Base-by-base conservation (phyloP, 2,329 filamentous ascomycete genomes). In the Colletotrichum costaricense region DNA sequence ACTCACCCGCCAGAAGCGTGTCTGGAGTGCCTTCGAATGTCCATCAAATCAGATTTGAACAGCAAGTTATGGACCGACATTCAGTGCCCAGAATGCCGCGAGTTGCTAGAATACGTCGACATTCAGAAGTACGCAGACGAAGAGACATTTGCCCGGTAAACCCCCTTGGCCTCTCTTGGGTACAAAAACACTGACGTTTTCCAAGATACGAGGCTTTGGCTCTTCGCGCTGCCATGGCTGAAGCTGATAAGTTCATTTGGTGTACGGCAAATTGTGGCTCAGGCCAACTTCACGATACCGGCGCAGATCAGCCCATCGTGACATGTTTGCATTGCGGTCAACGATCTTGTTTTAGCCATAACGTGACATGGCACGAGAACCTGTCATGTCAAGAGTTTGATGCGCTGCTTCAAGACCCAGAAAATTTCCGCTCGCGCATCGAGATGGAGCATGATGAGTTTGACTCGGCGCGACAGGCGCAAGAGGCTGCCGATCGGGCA, bases 211-310 rank as follows among this genome's bases (percentile, higher is more conserved):
- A 88, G 63, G 80, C 77, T 1, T 79, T 89, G 42, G 79, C 84
- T 6, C 80, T 85, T 3, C 82, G 85, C 22, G 82, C 83, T 12
- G 84, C 83, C 12, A 80, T 90, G 66, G 82, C 84, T 22, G 77
- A 80, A 24, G 79, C 85, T 1, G 80, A 83, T 0, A 84, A 85
- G 38, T 91, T 90, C 75, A 78, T 85, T 16, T 90, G 87, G 86
- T 92, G 89, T 75, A 83, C 88, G 1, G 80, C 86, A 0, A 82
- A 80, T 2, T 92, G 90, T 76, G 83, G 81, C 9, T 85, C 83
- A 1, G 89, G 89, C 0, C 88, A 91, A 74, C 81, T 89, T 2
- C 88, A 90, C 59, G 80, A 82, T 1, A 81, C 78, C 4, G 84
- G 84, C 19, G 68, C 75, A 1, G 77, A 76, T 2, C 80, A 83